Conservation (phyloP, 1,139 yeast species). For the Pneumocystis canis region DNA sequence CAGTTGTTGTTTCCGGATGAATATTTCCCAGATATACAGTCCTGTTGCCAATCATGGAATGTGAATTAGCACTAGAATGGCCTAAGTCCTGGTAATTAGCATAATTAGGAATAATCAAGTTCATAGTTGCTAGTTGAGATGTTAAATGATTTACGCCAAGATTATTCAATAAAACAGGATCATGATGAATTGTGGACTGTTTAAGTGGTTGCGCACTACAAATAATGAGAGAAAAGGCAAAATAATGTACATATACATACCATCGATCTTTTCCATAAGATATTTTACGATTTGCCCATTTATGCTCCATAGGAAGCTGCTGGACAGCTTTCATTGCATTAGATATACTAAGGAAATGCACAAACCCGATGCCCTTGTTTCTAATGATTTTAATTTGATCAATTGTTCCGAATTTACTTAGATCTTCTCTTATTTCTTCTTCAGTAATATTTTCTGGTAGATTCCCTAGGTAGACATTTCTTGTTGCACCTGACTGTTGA, state of each 20-base stretch:
- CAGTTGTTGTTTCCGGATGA: conserved; percentile 71
- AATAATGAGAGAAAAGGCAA: background rate
- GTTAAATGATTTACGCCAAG: background rate
- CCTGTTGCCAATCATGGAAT: conserved; percentile 68
- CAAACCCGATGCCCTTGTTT: conserved; percentile 65
- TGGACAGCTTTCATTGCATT: conserved; percentile 73
- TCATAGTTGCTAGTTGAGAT: background rate
- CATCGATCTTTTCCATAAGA: conserved; percentile 85
- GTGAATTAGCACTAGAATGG: background rate
- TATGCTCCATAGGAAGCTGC: conserved; percentile 40
- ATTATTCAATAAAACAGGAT: background rate
- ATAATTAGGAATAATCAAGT: background rate
- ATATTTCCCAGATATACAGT: conserved; percentile 82
- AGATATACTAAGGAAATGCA: conserved; percentile 66
- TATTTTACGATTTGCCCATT: conserved; percentile 49
- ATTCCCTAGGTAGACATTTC: conserved; percentile 76
- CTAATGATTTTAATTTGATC: conserved; percentile 62
- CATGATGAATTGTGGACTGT: background rate
- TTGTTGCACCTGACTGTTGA: conserved; percentile 74
- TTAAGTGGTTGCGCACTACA: background rate
- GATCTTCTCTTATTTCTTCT: conserved; percentile 47
- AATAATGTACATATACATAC: background rate
- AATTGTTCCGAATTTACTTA: conserved; percentile 61
- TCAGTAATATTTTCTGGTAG: conserved; percentile 46
- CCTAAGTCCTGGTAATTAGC: background rate